Evolutionary conservation across 2,329 filamentous ascomycete species (phyloP).

Genomic region (Pseudogymnoascus sp.): DNA sequence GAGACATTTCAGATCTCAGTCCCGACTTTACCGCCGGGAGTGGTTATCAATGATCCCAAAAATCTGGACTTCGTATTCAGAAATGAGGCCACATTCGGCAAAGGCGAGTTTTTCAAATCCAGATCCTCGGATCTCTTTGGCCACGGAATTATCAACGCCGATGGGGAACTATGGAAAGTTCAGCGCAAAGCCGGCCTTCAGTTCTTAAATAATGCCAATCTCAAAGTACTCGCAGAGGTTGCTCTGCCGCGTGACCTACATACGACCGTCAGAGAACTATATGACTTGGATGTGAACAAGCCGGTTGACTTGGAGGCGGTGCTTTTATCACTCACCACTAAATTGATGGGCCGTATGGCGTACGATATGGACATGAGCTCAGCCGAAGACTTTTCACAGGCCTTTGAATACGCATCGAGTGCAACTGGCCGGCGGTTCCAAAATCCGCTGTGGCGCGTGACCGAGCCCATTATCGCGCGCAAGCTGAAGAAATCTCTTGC

Average conservation of each 20-base stretch:
- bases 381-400: conserved; percentile 48
- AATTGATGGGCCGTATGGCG: conserved; percentile 59
- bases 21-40: conserved; percentile 51
- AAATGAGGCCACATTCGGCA: conserved; percentile 50
- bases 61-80: conserved; percentile 56
- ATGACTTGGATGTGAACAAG: conserved; percentile 19
- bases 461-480: conserved; percentile 43
- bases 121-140: conserved; percentile 56
- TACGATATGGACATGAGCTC: conserved; percentile 61
- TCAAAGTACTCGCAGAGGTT: conserved; percentile 47
- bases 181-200: conserved; percentile 53
- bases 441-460: conserved; percentile 54
- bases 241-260: conserved; percentile 46
- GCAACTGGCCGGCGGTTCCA: conserved; percentile 53
- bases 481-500: conserved; percentile 41
- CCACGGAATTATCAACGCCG: conserved; percentile 58
- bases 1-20: conserved; percentile 56
- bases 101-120: conserved; percentile 52
- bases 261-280: conserved; percentile 34
- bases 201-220: conserved; percentile 50
- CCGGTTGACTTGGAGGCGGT: conserved; percentile 48
- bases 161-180: conserved; percentile 53
- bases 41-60: conserved; percentile 52
- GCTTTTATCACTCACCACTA: conserved; percentile 55
- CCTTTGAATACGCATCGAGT: conserved; percentile 55